Conservation (phyloP, 2,329 filamentous ascomycete genomes). For the Bipolaris victoriae region DNA sequence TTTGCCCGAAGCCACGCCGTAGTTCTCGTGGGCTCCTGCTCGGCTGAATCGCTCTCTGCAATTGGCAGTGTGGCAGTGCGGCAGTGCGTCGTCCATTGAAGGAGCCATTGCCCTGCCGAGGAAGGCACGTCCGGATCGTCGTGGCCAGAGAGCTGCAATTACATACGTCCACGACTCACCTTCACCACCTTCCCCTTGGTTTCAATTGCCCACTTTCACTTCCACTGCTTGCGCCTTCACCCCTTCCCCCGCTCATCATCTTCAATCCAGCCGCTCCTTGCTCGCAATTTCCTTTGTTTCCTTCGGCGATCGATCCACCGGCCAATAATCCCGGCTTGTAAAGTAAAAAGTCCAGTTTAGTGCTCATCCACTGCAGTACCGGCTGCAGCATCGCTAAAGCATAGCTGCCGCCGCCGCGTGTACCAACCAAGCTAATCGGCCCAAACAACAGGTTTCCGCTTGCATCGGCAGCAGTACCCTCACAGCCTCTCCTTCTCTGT, state of each 20-base stretch:
- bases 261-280: constrained; percentile 4
- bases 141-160: constrained; percentile 1
- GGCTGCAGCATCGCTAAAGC: constrained; percentile 15
- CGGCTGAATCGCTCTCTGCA: background rate
- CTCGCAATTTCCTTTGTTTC: constrained; percentile 6
- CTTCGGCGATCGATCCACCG: background rate
- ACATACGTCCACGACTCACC: background rate
- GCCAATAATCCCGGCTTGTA: constrained; percentile 8
- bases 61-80: constrained; percentile 6
- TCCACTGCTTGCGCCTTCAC: constrained; percentile 8
- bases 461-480: constrained; percentile 2
- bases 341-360: background rate
- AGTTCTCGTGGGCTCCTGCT: background rate
- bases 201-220: background rate
- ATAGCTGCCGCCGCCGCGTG: constrained; percentile 16
- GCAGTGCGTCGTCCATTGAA: background rate
- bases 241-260: background rate
- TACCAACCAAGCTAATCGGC: constrained; percentile 12
- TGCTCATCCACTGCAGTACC: constrained; percentile 8
- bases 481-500: constrained; percentile 2
- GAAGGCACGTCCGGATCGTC: constrained; percentile 10
- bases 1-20: background rate
- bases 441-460: constrained; percentile 16
- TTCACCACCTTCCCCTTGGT: constrained; percentile 5
- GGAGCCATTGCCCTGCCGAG: background rate